A percentile compares a stretch with the other conserved stretches of the same genome.
These are phyloP conservation scores for Erodium moschatum DNA, from an alignment of 441 rosid species.

Conservation along the genomic window DNA sequence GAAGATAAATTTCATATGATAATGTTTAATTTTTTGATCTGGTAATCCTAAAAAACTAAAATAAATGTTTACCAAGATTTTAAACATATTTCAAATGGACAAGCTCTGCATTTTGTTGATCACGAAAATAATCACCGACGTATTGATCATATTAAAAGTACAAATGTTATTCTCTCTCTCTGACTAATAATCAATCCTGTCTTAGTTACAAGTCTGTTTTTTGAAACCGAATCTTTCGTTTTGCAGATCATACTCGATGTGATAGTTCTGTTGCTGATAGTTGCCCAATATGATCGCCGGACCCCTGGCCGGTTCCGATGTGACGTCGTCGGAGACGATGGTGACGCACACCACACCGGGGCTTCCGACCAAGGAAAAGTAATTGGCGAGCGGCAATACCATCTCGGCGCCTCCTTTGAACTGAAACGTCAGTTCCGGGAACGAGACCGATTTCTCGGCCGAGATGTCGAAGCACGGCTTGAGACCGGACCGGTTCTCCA, in stretches of 20 bases:
- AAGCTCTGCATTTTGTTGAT: too few species aligned
- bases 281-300: slow-evolving; percentile 74
- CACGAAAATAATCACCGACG: too few species aligned
- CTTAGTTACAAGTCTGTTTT: slow-evolving; percentile 35
- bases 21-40: too few species aligned
- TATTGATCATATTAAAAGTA: too few species aligned
- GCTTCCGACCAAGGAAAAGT: slow-evolving; percentile 35
- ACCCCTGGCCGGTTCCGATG: slow-evolving; percentile 30
- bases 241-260: slow-evolving; percentile 60
- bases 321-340: slow-evolving; percentile 31
- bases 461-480: slow-evolving; percentile 61
- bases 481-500: slow-evolving; percentile 45
- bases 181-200: not conserved
- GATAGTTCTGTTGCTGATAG: slow-evolving; percentile 70
- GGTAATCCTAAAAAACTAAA: too few species aligned
- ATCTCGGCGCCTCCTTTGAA: slow-evolving; percentile 79
- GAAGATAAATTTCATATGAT: too few species aligned
- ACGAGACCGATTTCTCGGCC: slow-evolving; percentile 22
- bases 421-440: slow-evolving; percentile 47
- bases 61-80: too few species aligned
- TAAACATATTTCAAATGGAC: too few species aligned
- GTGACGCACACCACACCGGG: slow-evolving; percentile 37
- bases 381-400: slow-evolving; percentile 53
- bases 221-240: slow-evolving; percentile 63
- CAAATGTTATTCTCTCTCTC: too few species aligned